phyloP scores from a whole-genome alignment of 1,284 basidiomycete species.

The Hymenochaete sp. region DNA sequence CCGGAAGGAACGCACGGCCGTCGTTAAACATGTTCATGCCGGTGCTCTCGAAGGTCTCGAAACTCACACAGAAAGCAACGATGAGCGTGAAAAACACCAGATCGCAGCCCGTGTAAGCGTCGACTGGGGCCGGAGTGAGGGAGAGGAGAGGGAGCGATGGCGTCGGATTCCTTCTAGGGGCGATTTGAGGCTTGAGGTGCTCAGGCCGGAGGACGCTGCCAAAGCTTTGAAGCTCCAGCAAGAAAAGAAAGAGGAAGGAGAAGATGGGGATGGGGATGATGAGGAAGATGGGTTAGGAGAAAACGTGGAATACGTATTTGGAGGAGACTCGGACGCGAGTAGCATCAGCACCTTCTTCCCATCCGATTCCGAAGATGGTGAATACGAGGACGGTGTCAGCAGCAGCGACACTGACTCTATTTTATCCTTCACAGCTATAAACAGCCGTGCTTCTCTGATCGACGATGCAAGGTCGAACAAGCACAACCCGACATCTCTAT shows the following conservation, averaged over 20 bases:
- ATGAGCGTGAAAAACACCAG: background rate
- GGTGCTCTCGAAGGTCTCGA: background rate
- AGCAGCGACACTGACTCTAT: too few relatives aligned
- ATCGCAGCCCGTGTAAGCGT: constrained; percentile 1
- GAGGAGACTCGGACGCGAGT: too few relatives aligned
- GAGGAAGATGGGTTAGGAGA: too few relatives aligned
- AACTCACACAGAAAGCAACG: background rate
- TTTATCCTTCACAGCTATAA: too few relatives aligned
- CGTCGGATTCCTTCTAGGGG: background rate
- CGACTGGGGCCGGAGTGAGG: background rate
- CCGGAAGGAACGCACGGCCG: too few relatives aligned
- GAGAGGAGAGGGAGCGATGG: background rate
- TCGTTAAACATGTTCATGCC: background rate
- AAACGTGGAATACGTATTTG: too few relatives aligned
- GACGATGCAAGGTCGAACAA: too few relatives aligned
- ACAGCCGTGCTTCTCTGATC: too few relatives aligned
- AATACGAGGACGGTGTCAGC: too few relatives aligned
- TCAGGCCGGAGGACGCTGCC: background rate
- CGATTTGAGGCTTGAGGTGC: background rate
- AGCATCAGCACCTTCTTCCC: too few relatives aligned
- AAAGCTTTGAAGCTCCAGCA: background rate
- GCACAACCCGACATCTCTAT: too few relatives aligned
- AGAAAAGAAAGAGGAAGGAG: background rate
- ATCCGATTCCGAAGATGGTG: too few relatives aligned
- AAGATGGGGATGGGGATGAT: background rate